These are phyloP conservation scores for Polyporus arcularius DNA, from an alignment of 768 basidiomycete species.

Conservation along the genomic window DNA sequence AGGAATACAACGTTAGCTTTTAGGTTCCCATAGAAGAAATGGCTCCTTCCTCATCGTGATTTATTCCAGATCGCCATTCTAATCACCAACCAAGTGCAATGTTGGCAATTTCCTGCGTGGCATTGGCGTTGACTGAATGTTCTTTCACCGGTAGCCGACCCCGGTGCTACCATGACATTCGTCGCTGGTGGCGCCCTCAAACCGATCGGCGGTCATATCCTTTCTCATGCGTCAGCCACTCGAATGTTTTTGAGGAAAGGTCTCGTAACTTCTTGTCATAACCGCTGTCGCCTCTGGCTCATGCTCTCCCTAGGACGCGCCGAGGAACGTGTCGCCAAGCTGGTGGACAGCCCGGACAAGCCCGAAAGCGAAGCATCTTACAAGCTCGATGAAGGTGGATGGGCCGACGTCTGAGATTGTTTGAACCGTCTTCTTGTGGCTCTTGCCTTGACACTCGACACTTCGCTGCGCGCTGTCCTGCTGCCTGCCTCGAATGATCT, in stretches of 20 bases:
- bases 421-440: neutral
- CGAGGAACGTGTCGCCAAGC: conserved; percentile 87
- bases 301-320: conserved; percentile 61
- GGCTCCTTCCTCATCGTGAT: conserved; percentile 7
- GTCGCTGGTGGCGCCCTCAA: conserved; percentile 92
- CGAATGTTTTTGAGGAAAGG: conserved; percentile 89
- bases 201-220: conserved; percentile 87
- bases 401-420: conserved; percentile 70
- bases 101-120: conserved; percentile 37
- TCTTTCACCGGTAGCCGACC: conserved; percentile 63
- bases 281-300: too few species aligned
- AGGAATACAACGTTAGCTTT: conserved; percentile 78
- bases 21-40: conserved; percentile 7
- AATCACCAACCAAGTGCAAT: conserved; percentile 93
- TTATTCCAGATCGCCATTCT: conserved; percentile 72
- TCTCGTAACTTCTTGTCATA: conserved; percentile 19
- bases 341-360: conserved; percentile 86
- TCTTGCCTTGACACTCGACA: neutral
- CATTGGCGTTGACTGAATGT: neutral
- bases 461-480: neutral
- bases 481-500: too few species aligned
- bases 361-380: conserved; percentile 92
- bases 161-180: conserved; percentile 93
- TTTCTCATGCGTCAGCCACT: conserved; percentile 87
- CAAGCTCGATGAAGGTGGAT: conserved; percentile 88